Base-by-base conservation (phyloP, 768 basidiomycete genomes). In the Suillus americanus region DNA sequence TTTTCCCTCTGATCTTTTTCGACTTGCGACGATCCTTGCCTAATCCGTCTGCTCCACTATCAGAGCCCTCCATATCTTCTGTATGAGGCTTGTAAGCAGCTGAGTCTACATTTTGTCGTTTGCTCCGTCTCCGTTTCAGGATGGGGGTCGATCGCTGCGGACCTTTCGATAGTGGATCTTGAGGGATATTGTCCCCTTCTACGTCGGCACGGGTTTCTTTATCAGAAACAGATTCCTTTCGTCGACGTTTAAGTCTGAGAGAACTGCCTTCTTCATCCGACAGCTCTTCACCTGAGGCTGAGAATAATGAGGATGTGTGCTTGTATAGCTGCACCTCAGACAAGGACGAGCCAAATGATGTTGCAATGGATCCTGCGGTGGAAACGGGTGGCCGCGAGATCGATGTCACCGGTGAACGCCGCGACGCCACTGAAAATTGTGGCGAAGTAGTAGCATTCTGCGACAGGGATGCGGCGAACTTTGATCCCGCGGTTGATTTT, bases 71-170 rank as follows among this genome's bases (percentile, higher is more conserved):
- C 14, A 3, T 37, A 13, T 60, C 69, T 23, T 70, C 76, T 2
- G 72, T 71, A 4, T 68, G 71, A 3, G 81, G 82, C 55, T 80
- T 74, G 69, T 81, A 82, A 18, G 78, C 77, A 20, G 73, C 66
- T 9, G 70, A 73, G 64, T 82, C 80, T 30, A 53, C 63, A 43
- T 70, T 69, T n/a, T 80, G 73, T 37, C 77, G 72, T 66, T 70
- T 77, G 63, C 71, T 67, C 12, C 71, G 66, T 28, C 72, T 67
- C 56, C 67, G 25, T 20, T 48, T 61, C 14, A 60, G 37, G 41
- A 37, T 51, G 23, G 23, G 37, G 62, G 41, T 37, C 69, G 14
- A 57, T 38, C 13, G 35, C 48, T 18, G 51, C 41, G 33, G 35
- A 59, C 41, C 37, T 41, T 30, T 46, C 40, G 37, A 40, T 60